These are phyloP conservation scores for Kwoniella dendrophila DNA, from an alignment of 768 basidiomycete species.

Conservation along the genomic window DNA sequence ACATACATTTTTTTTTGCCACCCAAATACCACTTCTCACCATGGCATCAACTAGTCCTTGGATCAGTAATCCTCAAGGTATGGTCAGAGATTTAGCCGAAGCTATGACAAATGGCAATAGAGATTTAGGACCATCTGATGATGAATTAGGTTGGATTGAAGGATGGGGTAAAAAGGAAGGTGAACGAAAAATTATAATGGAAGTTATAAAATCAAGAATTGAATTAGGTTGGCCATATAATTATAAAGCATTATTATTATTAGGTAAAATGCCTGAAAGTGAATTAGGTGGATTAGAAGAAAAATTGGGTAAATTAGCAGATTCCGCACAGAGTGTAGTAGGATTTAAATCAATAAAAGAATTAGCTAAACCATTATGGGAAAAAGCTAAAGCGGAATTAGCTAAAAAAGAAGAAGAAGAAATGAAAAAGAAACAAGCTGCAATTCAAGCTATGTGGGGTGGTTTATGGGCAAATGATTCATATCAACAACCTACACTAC, in stretches of 20 bases:
- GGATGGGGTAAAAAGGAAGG: constrained; percentile 43
- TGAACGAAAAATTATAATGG: constrained; percentile 41
- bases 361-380: constrained; percentile 26
- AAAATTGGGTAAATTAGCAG: constrained; percentile 30
- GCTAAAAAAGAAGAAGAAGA: constrained; percentile 44
- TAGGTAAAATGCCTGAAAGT: constrained; percentile 27
- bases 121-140: constrained; percentile 22
- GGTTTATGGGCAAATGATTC: constrained; percentile 46
- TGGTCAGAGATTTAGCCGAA: constrained; percentile 42
- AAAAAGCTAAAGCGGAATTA: constrained; percentile 39
- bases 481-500: constrained; percentile 13
- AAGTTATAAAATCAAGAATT: constrained; percentile 41
- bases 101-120: constrained; percentile 35
- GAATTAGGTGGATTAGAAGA: constrained; percentile 29
- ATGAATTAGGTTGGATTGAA: constrained; percentile 28
- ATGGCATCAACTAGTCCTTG: constrained; percentile 24
- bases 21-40: not conserved
- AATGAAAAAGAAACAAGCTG: constrained; percentile 41
- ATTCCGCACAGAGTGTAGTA: constrained; percentile 24
- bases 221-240: constrained; percentile 47
- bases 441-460: constrained; percentile 50
- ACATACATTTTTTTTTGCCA: not conserved
- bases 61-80: constrained; percentile 29
- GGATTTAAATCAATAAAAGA: constrained; percentile 41
- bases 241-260: constrained; percentile 47